Evolutionary conservation across 768 basidiomycete species (phyloP).

Genomic region (Kondoa malvinella): DNA sequence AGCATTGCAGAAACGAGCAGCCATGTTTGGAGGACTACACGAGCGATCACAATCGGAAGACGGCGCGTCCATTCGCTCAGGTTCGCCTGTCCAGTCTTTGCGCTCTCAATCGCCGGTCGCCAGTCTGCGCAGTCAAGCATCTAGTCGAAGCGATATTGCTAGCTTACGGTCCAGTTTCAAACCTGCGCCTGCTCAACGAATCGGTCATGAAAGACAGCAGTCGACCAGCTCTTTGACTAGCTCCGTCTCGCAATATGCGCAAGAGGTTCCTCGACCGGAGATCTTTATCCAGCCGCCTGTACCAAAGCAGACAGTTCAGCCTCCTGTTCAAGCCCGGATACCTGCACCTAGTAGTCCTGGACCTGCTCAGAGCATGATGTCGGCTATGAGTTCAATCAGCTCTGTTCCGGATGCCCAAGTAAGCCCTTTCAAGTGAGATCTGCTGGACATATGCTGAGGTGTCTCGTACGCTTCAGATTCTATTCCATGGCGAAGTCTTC

Average conservation of each 20-base stretch:
- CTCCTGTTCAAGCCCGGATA: not conserved
- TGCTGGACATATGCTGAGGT: too few species aligned
- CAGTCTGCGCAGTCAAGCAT: not conserved
- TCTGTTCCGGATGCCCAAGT: not conserved
- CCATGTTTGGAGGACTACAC: constrained; percentile 3
- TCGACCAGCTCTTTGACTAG: not conserved
- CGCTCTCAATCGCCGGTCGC: not conserved
- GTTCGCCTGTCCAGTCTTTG: not conserved
- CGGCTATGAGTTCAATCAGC: not conserved
- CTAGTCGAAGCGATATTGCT: not conserved
- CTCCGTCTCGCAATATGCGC: not conserved
- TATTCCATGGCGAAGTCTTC: not conserved
- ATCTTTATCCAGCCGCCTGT: not conserved
- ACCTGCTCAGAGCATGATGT: not conserved
- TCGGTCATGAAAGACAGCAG: not conserved
- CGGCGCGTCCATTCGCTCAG: not conserved
- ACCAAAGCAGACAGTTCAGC: not conserved
- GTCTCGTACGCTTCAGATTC: too few species aligned
- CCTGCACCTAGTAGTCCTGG: not conserved
- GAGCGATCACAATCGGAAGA: not conserved
- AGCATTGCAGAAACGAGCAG: not conserved
- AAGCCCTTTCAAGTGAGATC: not conserved
- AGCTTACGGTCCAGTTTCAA: not conserved
- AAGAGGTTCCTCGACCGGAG: not conserved
- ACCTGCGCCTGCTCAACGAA: not conserved